Evolutionary conservation across 2,329 filamentous ascomycete genomes (phyloP), one percentile per base, ranked within the genome.

Genomic region (Nannizziopsis arthrosporioides): DNA sequence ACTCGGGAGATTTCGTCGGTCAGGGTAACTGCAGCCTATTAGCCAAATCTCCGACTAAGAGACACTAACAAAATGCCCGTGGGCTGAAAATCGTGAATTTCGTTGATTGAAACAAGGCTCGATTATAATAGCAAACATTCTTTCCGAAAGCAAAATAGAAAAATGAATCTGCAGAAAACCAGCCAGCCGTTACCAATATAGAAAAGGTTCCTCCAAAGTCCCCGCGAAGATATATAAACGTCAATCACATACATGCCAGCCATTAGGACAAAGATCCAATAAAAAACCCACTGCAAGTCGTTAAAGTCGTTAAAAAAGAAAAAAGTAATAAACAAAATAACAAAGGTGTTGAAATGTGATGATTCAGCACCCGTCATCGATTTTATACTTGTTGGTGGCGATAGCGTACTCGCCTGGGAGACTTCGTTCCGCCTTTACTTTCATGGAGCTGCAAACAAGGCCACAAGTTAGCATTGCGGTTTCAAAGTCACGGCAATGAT

Each of bases 331-430:
- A 27, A 27, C 7, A 27, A 27, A 4, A 7, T 3, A 7, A 27
- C 22, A 27, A 27, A 27, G 7, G 4, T 27, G n/a, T 27, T 27
- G 22, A 7, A 27, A 27, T 7, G 22, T 37, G 32, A 11, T 10
- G 18, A 37, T 18, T 47, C 22, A 47, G 35, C 37, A 53, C 47
- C 56, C 56, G 27, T 55, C 54, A 32, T 51, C 52, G 51, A 58
- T 57, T 35, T 46, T 40, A 39, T 55, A 54, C 51, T 60, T 57
- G 48, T 46, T 58, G 46, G 44, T 36, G 10, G 59, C 60, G 50
- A 51, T 48, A 22, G 56, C 56, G 51, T 62, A 62, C 37, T 61
- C 60, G 14, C 59, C 56, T 11, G 59, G 57, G 38, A 61, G 54
- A 31, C 49, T 55, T 38, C 54, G 56, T 51, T 61, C 58, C 9